Percentiles rank a stretch among this genome's conserved stretches.
phyloP scores from a whole-genome alignment of 352 stramenopile genomes.

The Globisporangium echinulatum region DNA sequence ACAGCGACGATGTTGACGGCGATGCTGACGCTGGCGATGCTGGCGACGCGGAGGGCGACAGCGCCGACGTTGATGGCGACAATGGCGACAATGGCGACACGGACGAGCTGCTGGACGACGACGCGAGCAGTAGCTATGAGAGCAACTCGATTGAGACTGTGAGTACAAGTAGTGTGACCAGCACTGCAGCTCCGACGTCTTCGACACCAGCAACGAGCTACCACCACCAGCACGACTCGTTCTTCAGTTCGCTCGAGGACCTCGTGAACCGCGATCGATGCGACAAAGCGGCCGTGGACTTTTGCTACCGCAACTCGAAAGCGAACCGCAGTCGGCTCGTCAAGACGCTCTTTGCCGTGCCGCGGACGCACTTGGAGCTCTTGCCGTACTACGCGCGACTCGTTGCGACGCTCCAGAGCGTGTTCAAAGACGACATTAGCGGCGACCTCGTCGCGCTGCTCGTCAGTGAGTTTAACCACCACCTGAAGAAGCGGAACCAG shows the following conservation, averaged over 20 bases:
- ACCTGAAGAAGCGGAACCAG: constrained; percentile 91
- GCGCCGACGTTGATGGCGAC: constrained; percentile 34
- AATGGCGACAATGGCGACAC: constrained; percentile 23
- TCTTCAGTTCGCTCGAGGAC: constrained; percentile 89
- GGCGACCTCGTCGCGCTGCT: constrained; percentile 87
- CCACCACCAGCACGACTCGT: constrained; percentile 92
- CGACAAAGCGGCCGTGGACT: constrained; percentile 94
- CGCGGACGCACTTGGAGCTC: constrained; percentile 91
- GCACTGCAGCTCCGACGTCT: not conserved
- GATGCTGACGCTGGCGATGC: constrained; percentile 32
- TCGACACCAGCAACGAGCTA: constrained; percentile 39
- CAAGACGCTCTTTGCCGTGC: constrained; percentile 92
- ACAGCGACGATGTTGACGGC: constrained; percentile 30
- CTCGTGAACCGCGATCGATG: constrained; percentile 92
- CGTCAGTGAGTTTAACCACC: constrained; percentile 93
- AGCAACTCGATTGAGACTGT: constrained; percentile 10
- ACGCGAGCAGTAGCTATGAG: constrained; percentile 1
- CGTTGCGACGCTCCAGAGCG: constrained; percentile 88
- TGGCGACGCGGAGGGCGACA: constrained; percentile 6
- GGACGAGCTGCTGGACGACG: constrained; percentile 6
- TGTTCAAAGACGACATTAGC: constrained; percentile 91
- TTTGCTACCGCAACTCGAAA: constrained; percentile 96
- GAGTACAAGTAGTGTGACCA: constrained; percentile 18
- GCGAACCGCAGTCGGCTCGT: constrained; percentile 87
- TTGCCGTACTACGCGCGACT: constrained; percentile 94